These are phyloP conservation scores for Tolypocladium paradoxum DNA, from an alignment of 2,329 filamentous ascomycete species.

Conservation along the genomic window DNA sequence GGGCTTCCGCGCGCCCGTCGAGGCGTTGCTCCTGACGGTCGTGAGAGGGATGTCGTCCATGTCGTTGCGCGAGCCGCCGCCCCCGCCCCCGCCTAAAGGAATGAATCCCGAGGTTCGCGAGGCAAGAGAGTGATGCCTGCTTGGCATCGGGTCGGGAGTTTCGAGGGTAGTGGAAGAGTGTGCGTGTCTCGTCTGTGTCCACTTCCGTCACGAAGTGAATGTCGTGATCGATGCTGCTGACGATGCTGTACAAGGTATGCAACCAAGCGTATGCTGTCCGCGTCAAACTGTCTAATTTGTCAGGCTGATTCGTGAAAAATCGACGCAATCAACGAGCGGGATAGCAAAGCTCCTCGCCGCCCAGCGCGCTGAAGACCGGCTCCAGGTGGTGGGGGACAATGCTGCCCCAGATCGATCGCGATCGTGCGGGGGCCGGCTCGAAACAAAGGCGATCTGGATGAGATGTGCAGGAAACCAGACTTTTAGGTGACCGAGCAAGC, in stretches of 20 bases:
- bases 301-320: background rate
- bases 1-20: constrained; percentile 40
- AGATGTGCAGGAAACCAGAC: background rate
- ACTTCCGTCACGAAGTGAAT: background rate
- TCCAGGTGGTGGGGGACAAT: constrained; percentile 4
- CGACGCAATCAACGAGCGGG: background rate
- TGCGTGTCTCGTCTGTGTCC: background rate
- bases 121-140: constrained; percentile 8
- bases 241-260: background rate
- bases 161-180: background rate
- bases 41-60: constrained; percentile 42
- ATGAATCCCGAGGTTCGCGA: constrained; percentile 27
- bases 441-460: background rate
- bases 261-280: background rate
- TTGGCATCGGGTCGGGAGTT: constrained; percentile 6
- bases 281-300: background rate
- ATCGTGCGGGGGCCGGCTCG: background rate
- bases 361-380: constrained; percentile 8
- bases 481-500: background rate
- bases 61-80: constrained; percentile 18
- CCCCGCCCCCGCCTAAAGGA: constrained; percentile 23
- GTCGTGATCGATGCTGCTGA: background rate
- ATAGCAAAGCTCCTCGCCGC: background rate
- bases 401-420: background rate
- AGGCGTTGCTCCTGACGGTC: constrained; percentile 43